Conservation (phyloP, 2,329 filamentous ascomycete genomes). For the Pseudogymnoascus sp. region DNA sequence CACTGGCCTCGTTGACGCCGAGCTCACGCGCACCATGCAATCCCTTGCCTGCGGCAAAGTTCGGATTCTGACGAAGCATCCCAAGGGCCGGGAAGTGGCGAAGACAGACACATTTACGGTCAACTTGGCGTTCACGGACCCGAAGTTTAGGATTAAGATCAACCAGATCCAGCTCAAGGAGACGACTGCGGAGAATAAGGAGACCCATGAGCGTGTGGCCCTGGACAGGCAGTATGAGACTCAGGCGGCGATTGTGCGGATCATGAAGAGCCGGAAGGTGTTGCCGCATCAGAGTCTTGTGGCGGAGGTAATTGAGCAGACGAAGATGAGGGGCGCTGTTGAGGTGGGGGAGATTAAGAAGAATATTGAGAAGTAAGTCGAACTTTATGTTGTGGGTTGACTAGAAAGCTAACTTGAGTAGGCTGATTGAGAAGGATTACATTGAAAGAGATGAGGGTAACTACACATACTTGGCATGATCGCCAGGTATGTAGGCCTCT, state of each 20-base stretch:
- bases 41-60: constrained; percentile 88
- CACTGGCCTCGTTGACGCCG: constrained; percentile 65
- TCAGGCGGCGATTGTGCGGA: constrained; percentile 90
- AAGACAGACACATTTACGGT: constrained; percentile 75
- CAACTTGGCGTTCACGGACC: constrained; percentile 67
- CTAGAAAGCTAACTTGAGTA: constrained; percentile 28
- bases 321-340: constrained; percentile 75
- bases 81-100: constrained; percentile 73
- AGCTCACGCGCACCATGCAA: constrained; percentile 85
- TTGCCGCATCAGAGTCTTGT: constrained; percentile 84
- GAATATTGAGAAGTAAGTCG: constrained; percentile 82
- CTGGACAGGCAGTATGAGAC: constrained; percentile 92
- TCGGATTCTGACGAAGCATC: constrained; percentile 75
- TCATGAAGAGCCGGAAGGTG: constrained; percentile 89
- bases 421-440: constrained; percentile 88
- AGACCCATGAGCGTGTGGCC: constrained; percentile 81
- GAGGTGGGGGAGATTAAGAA: constrained; percentile 86
- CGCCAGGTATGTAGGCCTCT: neutral
- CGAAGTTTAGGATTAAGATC: constrained; percentile 90
- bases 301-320: constrained; percentile 85
- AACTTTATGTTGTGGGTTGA: constrained; percentile 22
- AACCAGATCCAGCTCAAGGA: constrained; percentile 98
- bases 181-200: constrained; percentile 89
- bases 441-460: constrained; percentile 66
- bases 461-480: constrained; percentile 63